Evolutionary conservation across 164 flowering plant genomes (phyloP).

Genomic region (Amborella trichopoda): DNA sequence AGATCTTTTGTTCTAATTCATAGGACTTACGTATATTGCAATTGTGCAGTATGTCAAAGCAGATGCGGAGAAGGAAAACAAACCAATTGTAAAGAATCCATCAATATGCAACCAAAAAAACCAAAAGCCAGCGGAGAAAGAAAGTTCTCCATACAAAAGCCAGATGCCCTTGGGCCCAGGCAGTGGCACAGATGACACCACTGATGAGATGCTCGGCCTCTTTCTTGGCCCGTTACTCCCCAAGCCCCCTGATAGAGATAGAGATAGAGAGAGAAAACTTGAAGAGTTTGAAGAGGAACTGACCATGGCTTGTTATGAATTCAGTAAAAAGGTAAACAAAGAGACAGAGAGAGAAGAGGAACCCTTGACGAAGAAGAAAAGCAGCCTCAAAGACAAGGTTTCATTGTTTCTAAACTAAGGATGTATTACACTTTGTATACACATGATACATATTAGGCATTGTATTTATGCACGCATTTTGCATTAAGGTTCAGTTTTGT

Average conservation of each 20-base stretch:
- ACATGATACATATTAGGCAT: too few relatives aligned
- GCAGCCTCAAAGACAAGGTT: constrained; percentile 55
- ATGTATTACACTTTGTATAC: too few relatives aligned
- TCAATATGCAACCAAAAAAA: too few relatives aligned
- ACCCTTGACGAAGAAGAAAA: constrained; percentile 36
- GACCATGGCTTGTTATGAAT: constrained; percentile 1
- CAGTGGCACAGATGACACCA: constrained; percentile 33
- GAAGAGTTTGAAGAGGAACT: constrained; percentile 2
- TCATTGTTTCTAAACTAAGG: constrained; percentile 44
- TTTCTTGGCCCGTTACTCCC: constrained; percentile 52
- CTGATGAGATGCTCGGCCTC: constrained; percentile 54
- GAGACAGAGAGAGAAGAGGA: constrained; percentile 13
- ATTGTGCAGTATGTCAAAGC: constrained; percentile 41
- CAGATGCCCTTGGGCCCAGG: background rate
- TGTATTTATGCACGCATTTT: too few relatives aligned
- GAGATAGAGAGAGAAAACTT: constrained; percentile 15
- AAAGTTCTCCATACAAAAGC: constrained; percentile 4
- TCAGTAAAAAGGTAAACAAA: background rate
- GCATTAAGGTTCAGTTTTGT: too few relatives aligned
- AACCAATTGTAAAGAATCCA: too few relatives aligned
- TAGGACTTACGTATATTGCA: too few relatives aligned
- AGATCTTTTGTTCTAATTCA: too few relatives aligned
- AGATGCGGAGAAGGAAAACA: constrained; percentile 14
- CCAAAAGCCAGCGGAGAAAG: constrained; percentile 3
- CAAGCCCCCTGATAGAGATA: constrained; percentile 28